phyloP scores from a whole-genome alignment of 768 basidiomycete genomes.

The Strobilomyces dryophilus region DNA sequence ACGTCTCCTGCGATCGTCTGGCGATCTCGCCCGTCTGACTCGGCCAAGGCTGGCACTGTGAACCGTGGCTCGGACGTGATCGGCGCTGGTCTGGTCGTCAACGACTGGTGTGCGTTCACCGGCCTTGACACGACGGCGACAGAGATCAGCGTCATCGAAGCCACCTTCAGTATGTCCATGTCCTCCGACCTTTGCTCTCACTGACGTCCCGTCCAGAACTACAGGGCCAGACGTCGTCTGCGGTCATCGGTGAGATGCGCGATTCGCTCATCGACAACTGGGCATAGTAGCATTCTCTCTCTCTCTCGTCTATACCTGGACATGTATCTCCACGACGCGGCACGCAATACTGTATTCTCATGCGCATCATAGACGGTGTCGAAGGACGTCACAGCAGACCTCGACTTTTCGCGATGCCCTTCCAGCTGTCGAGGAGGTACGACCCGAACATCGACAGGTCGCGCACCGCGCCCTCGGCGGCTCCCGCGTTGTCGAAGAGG shows the following conservation, averaged over 20 bases:
- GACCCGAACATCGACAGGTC: slow-evolving; percentile 53
- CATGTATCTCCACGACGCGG: background rate
- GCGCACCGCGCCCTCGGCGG: slow-evolving; percentile 42
- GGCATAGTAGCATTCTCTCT: slow-evolving; percentile 40
- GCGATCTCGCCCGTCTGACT: background rate
- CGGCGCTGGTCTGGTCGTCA: slow-evolving; percentile 95
- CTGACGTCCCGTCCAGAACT: slow-evolving; percentile 51
- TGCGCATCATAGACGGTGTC: slow-evolving; percentile 11
- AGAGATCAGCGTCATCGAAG: slow-evolving; percentile 97
- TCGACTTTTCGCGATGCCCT: slow-evolving; percentile 64
- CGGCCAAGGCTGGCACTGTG: slow-evolving; percentile 84
- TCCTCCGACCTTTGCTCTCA: background rate
- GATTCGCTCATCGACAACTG: slow-evolving; percentile 90
- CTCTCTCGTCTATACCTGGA: slow-evolving; percentile 6
- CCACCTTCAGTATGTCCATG: slow-evolving; percentile 80
- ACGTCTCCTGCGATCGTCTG: slow-evolving; percentile 31
- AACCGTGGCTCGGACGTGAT: slow-evolving; percentile 98
- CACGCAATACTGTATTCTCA: slow-evolving; percentile 20
- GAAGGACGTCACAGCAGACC: slow-evolving; percentile 39
- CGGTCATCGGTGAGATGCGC: slow-evolving; percentile 88
- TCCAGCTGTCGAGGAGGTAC: slow-evolving; percentile 68
- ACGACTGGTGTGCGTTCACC: slow-evolving; percentile 99
- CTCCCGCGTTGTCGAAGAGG: slow-evolving; percentile 49
- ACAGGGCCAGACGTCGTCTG: slow-evolving; percentile 77
- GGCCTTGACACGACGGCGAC: slow-evolving; percentile 99